Percentiles rank a stretch among this genome's conserved stretches.
These are phyloP conservation scores for Hirsutella minnesotensis DNA, from an alignment of 2,329 filamentous ascomycete species.

Conservation along the genomic window DNA sequence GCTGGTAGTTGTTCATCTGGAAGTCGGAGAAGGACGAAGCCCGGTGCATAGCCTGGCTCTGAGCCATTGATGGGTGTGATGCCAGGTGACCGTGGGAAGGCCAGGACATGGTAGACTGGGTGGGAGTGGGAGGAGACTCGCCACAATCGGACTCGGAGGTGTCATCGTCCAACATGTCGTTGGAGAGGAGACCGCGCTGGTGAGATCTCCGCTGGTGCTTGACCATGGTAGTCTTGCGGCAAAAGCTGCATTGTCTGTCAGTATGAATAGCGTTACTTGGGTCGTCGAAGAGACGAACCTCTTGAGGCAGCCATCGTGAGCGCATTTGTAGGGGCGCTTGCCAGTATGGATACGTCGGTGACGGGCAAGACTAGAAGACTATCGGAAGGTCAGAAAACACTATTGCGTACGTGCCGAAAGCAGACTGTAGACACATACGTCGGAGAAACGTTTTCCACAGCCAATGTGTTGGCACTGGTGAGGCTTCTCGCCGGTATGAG, in stretches of 20 bases:
- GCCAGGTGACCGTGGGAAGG: conserved; percentile 29
- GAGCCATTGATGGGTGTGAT: conserved; percentile 22
- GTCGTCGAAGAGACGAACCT: conserved; percentile 25
- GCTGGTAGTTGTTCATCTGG: conserved; percentile 32
- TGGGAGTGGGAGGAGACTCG: conserved; percentile 47
- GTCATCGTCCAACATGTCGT: conserved; percentile 40
- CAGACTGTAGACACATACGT: conserved; percentile 34
- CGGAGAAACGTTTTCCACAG: conserved; percentile 58
- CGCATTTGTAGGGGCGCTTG: conserved; percentile 53
- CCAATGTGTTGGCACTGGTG: conserved; percentile 54
- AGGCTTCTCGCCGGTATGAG: conserved; percentile 61
- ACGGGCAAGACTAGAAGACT: conserved; percentile 55
- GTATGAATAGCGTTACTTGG: background rate
- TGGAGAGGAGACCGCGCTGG: conserved; percentile 43
- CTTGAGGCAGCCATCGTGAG: conserved; percentile 49
- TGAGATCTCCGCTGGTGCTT: conserved; percentile 54
- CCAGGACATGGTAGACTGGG: conserved; percentile 41
- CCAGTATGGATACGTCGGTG: conserved; percentile 56
- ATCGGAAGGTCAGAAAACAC: conserved; percentile 2
- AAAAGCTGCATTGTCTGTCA: conserved; percentile 42
- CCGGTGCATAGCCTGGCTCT: conserved; percentile 32
- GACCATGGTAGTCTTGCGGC: conserved; percentile 60
- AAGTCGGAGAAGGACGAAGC: conserved; percentile 44
- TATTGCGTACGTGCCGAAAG: background rate
- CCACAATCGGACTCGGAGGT: conserved; percentile 45